Base-by-base conservation (phyloP, 148 eudicot species). In the Chenopodium berlandieri region DNA sequence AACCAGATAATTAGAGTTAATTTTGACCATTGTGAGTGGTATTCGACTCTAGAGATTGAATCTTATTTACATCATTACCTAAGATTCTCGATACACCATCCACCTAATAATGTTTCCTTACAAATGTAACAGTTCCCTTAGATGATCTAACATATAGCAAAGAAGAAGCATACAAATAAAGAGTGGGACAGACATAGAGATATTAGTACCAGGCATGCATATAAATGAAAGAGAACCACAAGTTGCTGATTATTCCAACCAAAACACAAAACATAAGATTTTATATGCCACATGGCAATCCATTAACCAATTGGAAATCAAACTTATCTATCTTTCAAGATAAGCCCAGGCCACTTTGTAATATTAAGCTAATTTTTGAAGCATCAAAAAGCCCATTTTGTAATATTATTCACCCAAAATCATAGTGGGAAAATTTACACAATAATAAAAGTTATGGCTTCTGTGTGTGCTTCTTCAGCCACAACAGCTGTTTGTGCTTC, bases 391-490 rank as follows among this genome's bases (percentile, higher is more conserved):
- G 22, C 79, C 69, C 63, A 56, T 63, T 71, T 56, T 3, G 19
- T 71, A 19, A 44, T 30, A 4, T 17, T 30, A 65, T 20, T 22
- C 78, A 76, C 27, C 64, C 68, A 37, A 72, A 34, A 34, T 74
- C 30, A 74, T 20, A 73, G 32, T 25, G 2, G 32, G 22, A 47
- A 73, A 83, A 73, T 1, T 34, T 44, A 80, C 48, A 40, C 44
- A 40, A 40, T 6, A 40, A 40, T 40, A 40, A 79, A 27, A 19
- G 75, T 52, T 32, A 93, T 94, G 98, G 97, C 99, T 83, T 87
- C 97, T 77, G 88, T 89, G 71, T 95, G 94, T 88, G 99, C 98
- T 86, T 92, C 97, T 75, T 92, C 98, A 46, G 92, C 98, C 85
- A 87, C 93, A 83, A 90, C 93, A 76, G 91, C 98, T 79, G 91